phyloP scores from a whole-genome alignment of 129 eudicot genomes.

The Centrapalus pauciflorus region DNA sequence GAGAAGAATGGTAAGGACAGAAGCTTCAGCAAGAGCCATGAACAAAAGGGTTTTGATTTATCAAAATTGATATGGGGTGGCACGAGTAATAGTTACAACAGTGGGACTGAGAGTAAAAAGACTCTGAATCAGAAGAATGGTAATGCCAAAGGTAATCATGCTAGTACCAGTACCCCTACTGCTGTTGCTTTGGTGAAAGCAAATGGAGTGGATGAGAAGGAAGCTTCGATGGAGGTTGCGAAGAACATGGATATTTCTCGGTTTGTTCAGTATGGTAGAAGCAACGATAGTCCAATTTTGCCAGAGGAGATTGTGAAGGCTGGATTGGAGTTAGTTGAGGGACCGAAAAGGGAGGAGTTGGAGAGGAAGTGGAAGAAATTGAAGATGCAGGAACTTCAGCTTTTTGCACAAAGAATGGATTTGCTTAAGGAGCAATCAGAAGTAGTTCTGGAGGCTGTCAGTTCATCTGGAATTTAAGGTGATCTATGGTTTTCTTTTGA shows the following conservation, averaged over 20 bases:
- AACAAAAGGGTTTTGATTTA: conserved; percentile 42
- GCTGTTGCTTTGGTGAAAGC: background rate
- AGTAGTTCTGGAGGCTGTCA: conserved; percentile 35
- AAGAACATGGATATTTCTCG: conserved; percentile 16
- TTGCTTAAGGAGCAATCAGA: conserved; percentile 30
- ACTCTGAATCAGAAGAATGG: conserved; percentile 10
- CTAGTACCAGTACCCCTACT: conserved; percentile 12
- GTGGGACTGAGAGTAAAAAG: conserved; percentile 11
- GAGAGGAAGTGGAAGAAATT: conserved; percentile 45
- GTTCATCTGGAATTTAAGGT: conserved; percentile 27
- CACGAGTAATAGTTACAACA: background rate
- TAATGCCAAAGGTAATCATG: background rate
- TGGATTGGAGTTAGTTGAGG: conserved; percentile 37
- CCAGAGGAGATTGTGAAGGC: conserved; percentile 28
- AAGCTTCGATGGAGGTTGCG: conserved; percentile 14
- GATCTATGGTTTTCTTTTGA: conserved; percentile 3
- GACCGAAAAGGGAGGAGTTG: conserved; percentile 31
- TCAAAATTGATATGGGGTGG: conserved; percentile 67
- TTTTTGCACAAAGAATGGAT: conserved; percentile 28
- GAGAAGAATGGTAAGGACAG: conserved; percentile 42
- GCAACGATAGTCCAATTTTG: conserved; percentile 6
- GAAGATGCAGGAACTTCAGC: conserved; percentile 32
- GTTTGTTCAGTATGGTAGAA: conserved; percentile 23
- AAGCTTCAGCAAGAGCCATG: conserved; percentile 49
- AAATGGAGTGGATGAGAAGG: conserved; percentile 27